Evolutionary conservation across 305 asterid species (phyloP).

Genomic region (Fraxinus nigra): DNA sequence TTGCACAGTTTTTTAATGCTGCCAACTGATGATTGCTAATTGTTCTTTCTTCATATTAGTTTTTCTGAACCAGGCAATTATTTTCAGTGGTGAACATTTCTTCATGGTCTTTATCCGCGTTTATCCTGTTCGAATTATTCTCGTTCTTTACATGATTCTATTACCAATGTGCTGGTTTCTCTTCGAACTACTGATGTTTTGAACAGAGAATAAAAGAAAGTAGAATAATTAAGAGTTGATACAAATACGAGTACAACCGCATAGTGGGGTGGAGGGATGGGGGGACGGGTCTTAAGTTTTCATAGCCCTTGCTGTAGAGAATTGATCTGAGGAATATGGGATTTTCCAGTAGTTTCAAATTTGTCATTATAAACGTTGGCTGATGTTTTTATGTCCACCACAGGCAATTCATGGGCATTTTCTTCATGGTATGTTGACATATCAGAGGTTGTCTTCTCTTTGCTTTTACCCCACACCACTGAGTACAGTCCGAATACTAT

Average conservation of each 20-base stretch:
- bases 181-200: background rate
- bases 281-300: background rate
- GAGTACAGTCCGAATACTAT: slow-evolving; percentile 80
- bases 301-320: slow-evolving; percentile 20
- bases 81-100: background rate
- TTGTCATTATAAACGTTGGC: background rate
- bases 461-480: slow-evolving; percentile 90
- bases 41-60: background rate
- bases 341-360: slow-evolving; percentile 15
- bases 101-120: background rate
- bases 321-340: slow-evolving; percentile 4
- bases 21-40: background rate
- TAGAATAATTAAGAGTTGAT: background rate
- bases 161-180: background rate
- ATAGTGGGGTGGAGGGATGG: background rate
- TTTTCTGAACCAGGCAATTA: background rate
- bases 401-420: slow-evolving; percentile 20
- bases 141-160: background rate
- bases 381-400: slow-evolving; percentile 20
- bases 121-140: background rate
- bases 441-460: slow-evolving; percentile 36
- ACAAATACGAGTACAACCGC: background rate
- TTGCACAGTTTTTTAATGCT: slow-evolving; percentile 23
- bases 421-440: slow-evolving; percentile 25
- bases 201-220: background rate